A percentile compares a stretch with the other conserved stretches of the same genome.
Evolutionary conservation across 805 yeast species (phyloP).

Genomic region (Teunomyces funiuensis): DNA sequence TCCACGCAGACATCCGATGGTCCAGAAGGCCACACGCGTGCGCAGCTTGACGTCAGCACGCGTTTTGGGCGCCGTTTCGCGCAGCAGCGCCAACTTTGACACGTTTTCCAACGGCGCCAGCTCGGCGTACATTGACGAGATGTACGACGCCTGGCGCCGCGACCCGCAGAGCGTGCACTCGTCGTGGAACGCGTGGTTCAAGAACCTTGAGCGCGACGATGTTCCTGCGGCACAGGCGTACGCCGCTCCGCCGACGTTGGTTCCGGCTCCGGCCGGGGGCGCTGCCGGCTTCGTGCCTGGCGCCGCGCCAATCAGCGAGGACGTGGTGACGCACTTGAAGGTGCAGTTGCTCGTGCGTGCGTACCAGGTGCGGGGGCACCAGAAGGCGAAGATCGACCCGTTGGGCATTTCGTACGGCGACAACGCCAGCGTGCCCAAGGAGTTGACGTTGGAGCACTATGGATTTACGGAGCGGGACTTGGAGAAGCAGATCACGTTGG

Average conservation of each 20-base stretch:
- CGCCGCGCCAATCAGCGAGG: conserved; percentile 50
- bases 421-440: conserved; percentile 67
- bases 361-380: conserved; percentile 97
- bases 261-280: conserved; percentile 80
- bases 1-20: conserved; percentile 35
- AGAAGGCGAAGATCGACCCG: conserved; percentile 95
- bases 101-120: conserved; percentile 79
- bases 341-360: conserved; percentile 97
- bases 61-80: conserved; percentile 9
- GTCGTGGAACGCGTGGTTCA: conserved; percentile 97
- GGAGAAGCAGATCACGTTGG: conserved; percentile 79
- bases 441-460: conserved; percentile 87
- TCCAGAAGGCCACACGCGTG: conserved; percentile 17
- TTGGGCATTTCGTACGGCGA: conserved; percentile 84
- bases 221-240: conserved; percentile 77
- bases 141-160: conserved; percentile 91
- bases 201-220: conserved; percentile 73
- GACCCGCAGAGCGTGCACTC: conserved; percentile 92
- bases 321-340: conserved; percentile 84
- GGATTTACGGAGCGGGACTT: conserved; percentile 88
- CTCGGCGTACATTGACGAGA: conserved; percentile 93
- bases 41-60: background rate
- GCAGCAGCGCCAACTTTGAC: conserved; percentile 61
- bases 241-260: conserved; percentile 86
- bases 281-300: conserved; percentile 58